Evolutionary conservation across 192 early-diverging fungal species (phyloP).

Genomic region (Dissophora ornata): DNA sequence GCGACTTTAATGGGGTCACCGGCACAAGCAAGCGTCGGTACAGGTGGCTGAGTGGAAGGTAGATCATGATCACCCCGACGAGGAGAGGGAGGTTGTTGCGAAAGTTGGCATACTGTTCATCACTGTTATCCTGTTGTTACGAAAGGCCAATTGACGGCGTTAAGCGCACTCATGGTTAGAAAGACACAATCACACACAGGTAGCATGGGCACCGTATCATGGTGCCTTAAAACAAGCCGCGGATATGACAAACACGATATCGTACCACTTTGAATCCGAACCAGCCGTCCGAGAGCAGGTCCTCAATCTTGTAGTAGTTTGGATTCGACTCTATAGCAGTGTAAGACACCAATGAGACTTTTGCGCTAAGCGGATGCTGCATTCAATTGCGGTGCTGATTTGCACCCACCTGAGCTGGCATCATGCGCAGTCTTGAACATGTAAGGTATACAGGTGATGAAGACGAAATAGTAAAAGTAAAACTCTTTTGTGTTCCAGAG

Average conservation of each 20-base stretch:
- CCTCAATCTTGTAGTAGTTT: slow-evolving; percentile 52
- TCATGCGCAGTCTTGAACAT: slow-evolving; percentile 74
- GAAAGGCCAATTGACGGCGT: not conserved
- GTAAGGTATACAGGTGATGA: slow-evolving; percentile 65
- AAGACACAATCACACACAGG: not conserved
- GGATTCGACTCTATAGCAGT: slow-evolving; percentile 32
- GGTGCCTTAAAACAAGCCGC: no score
- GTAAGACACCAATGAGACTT: no score
- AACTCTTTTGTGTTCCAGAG: slow-evolving; percentile 77
- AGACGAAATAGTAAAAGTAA: slow-evolving; percentile 76
- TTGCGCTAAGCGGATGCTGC: not conserved
- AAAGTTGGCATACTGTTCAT: slow-evolving; percentile 76
- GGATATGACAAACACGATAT: no score
- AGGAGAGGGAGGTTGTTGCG: slow-evolving; percentile 72
- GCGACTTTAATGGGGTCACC: slow-evolving; percentile 42
- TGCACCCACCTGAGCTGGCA: slow-evolving; percentile 62
- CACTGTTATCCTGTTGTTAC: slow-evolving; percentile 75
- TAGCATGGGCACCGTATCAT: no score
- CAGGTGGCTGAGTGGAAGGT: slow-evolving; percentile 63
- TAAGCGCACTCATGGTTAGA: not conserved
- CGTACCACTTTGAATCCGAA: slow-evolving; percentile 52
- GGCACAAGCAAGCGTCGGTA: slow-evolving; percentile 46
- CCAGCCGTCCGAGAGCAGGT: slow-evolving; percentile 55
- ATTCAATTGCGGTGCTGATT: no score
- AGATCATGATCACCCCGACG: slow-evolving; percentile 53